Evolutionary conservation across 345 rosid species (phyloP).

Genomic region (Erucastrum elatum): DNA sequence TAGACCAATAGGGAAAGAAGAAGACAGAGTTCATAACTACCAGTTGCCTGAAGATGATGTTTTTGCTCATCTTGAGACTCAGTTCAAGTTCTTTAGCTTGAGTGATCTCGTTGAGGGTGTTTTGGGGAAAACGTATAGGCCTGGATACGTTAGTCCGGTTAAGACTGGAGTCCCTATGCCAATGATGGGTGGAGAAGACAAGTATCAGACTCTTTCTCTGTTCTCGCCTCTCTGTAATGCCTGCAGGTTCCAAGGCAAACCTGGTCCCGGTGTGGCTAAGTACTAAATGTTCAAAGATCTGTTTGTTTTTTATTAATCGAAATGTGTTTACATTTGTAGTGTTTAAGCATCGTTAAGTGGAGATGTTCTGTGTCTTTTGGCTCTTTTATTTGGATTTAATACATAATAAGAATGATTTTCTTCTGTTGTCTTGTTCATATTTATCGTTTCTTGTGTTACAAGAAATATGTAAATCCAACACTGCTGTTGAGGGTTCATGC

Average conservation of each 20-base stretch:
- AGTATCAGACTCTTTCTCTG: slow-evolving; percentile 58
- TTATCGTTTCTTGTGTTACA: neutral
- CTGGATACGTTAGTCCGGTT: slow-evolving; percentile 59
- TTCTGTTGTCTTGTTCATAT: neutral
- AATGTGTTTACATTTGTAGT: slow-evolving; percentile 8
- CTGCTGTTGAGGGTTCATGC: neutral
- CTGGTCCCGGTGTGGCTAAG: slow-evolving; percentile 31
- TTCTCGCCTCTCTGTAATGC: slow-evolving; percentile 52
- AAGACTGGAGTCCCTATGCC: slow-evolving; percentile 75
- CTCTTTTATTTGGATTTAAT: neutral
- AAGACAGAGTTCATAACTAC: slow-evolving; percentile 49
- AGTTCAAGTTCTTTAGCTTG: slow-evolving; percentile 51
- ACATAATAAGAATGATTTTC: slow-evolving; percentile 16
- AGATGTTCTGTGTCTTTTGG: neutral
- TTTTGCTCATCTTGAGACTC: slow-evolving; percentile 73
- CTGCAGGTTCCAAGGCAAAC: slow-evolving; percentile 51
- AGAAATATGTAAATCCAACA: slow-evolving; percentile 13
- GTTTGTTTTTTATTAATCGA: neutral
- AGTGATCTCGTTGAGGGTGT: slow-evolving; percentile 66
- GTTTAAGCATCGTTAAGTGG: neutral
- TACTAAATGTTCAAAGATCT: slow-evolving; percentile 21
- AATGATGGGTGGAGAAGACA: slow-evolving; percentile 69
- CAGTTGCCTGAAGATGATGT: slow-evolving; percentile 49
- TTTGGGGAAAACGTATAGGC: slow-evolving; percentile 68
- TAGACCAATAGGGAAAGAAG: slow-evolving; percentile 57